Conservation (phyloP, 371 early-diverging fungal species). For the Saksenaea vasiformis region DNA sequence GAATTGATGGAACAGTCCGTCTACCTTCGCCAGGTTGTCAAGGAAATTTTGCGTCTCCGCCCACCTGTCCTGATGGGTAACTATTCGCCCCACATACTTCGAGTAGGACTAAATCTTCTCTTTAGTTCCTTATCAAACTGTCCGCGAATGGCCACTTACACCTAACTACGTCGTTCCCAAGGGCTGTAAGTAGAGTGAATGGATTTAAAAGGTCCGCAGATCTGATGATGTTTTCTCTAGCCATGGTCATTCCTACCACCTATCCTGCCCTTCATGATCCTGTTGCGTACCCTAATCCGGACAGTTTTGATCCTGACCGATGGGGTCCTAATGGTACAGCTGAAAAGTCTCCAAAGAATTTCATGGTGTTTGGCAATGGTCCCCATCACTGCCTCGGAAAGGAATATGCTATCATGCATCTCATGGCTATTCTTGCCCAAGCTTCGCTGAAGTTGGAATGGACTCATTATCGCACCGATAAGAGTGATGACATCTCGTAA, state of each 20-base stretch:
- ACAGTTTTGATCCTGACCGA: constrained; percentile 42
- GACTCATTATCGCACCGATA: constrained; percentile 38
- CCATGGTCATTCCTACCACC: constrained; percentile 48
- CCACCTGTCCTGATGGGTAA: constrained; percentile 56
- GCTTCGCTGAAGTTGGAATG: constrained; percentile 41
- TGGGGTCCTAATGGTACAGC: constrained; percentile 43
- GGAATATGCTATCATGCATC: constrained; percentile 45
- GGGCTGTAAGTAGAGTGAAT: constrained; percentile 30
- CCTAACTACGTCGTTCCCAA: constrained; percentile 48
- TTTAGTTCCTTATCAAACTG: constrained; percentile 48
- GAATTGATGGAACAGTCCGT: constrained; percentile 46
- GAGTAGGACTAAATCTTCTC: background rate
- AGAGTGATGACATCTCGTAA: constrained; percentile 53
- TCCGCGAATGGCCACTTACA: constrained; percentile 46
- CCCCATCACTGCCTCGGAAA: constrained; percentile 47
- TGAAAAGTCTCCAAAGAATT: constrained; percentile 41
- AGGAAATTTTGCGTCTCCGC: constrained; percentile 51
- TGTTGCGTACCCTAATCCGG: constrained; percentile 42
- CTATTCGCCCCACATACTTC: background rate
- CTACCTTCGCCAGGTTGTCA: constrained; percentile 52
- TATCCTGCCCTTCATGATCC: constrained; percentile 49
- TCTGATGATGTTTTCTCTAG: constrained; percentile 12
- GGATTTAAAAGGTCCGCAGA: background rate
- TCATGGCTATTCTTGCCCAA: constrained; percentile 45
- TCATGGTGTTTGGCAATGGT: constrained; percentile 49